Evolutionary conservation across 495 filamentous ascomycete genomes (phyloP).

Genomic region (Aspergillus egyptiacus): DNA sequence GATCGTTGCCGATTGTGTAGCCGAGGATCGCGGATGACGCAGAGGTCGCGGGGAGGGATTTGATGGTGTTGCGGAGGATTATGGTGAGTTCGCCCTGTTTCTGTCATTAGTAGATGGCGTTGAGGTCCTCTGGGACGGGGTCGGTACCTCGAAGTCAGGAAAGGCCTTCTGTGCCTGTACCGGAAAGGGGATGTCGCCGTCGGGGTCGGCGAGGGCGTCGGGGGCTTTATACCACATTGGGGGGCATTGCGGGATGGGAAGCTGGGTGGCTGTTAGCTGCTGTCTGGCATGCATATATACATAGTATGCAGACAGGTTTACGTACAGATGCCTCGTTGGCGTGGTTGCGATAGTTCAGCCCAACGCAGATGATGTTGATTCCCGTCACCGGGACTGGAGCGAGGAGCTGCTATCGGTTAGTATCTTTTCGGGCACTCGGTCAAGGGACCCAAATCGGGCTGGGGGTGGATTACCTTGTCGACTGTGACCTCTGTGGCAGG

Average conservation of each 20-base stretch:
- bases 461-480: too few relatives aligned
- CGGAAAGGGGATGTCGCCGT: not conserved
- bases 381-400: not conserved
- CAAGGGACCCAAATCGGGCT: too few relatives aligned
- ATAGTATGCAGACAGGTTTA: not conserved
- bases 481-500: too few relatives aligned
- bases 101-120: too few relatives aligned
- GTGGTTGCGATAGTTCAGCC: not conserved
- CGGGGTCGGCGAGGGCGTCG: not conserved
- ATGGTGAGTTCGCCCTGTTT: not conserved
- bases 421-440: too few relatives aligned
- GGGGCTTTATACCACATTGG: too few relatives aligned
- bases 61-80: not conserved
- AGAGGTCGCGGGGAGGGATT: not conserved
- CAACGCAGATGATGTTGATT: not conserved
- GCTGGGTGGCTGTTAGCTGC: too few relatives aligned
- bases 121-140: too few relatives aligned
- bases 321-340: not conserved
- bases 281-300: too few relatives aligned
- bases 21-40: not conserved
- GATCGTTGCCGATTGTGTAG: not conserved
- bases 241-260: too few relatives aligned
- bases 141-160: not conserved
- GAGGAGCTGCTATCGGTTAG: too few relatives aligned
- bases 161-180: not conserved